phyloP scores from a whole-genome alignment of 148 eudicot species.

The Cornus controversa region DNA sequence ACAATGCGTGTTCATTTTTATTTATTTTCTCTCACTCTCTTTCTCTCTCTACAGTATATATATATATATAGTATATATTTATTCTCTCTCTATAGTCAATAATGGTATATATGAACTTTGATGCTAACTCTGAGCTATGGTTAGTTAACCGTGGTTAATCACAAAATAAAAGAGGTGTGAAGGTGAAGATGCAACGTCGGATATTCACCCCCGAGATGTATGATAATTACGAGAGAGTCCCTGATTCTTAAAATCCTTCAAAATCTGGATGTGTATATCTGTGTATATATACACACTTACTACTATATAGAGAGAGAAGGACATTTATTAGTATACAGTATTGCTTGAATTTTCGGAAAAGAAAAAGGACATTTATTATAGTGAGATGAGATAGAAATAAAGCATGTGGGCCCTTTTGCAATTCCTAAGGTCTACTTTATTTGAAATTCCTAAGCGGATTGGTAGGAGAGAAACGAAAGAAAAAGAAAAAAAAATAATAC shows the following conservation, averaged over 20 bases:
- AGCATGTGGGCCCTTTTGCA: no score
- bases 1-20: neutral
- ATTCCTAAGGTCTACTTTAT: no score
- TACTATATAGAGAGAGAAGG: no score
- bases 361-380: no score
- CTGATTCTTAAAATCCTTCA: neutral
- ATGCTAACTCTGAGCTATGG: neutral
- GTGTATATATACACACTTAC: no score
- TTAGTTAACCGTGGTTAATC: neutral
- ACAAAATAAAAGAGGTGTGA: neutral
- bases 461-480: no score
- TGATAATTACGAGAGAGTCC: neutral
- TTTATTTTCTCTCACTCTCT: neutral
- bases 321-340: no score
- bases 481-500: no score
- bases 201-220: neutral
- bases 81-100: neutral
- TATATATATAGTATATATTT: neutral
- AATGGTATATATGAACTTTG: neutral
- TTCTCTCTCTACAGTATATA: neutral
- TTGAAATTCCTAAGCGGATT: no score
- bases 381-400: no score
- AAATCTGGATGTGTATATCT: neutral
- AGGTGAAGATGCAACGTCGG: neutral
- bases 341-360: no score